phyloP scores from a whole-genome alignment of 176 grass and related monocot genomes.

The Luzula sylvatica region DNA sequence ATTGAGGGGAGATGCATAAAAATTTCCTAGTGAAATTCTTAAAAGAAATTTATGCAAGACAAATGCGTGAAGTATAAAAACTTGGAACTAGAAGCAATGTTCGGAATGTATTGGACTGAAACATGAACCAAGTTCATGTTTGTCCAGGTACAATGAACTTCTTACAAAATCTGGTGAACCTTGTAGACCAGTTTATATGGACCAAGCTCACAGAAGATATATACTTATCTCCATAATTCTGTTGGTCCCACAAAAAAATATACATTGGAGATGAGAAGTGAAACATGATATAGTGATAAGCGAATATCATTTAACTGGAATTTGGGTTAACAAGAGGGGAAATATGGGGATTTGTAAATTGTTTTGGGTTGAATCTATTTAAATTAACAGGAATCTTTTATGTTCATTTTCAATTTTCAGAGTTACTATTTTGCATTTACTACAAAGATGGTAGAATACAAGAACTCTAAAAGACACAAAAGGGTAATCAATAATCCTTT shows the following conservation, averaged over 20 bases:
- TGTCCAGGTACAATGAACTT: constrained; percentile 13
- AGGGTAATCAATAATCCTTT: constrained; percentile 77
- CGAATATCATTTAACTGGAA: too few species aligned
- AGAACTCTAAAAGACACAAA: constrained; percentile 48
- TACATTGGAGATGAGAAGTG: not conserved
- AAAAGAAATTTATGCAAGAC: too few species aligned
- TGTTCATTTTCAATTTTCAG: too few species aligned
- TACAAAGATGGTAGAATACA: constrained; percentile 22
- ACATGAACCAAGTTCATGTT: not conserved
- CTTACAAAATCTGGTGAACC: not conserved
- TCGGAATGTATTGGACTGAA: constrained; percentile 6
- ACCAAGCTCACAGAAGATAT: constrained; percentile 8
- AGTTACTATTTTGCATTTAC: not conserved
- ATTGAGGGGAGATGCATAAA: not conserved
- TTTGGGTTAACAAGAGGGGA: too few species aligned
- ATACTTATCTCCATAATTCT: not conserved
- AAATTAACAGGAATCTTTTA: constrained; percentile 7
- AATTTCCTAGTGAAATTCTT: not conserved
- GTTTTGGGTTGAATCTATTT: not conserved
- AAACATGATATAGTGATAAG: too few species aligned
- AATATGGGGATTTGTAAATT: too few species aligned
- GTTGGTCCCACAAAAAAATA: constrained; percentile 8
- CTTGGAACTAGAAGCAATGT: not conserved
- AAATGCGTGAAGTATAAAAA: too few species aligned
- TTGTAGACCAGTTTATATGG: not conserved